phyloP scores from a whole-genome alignment of 345 rosid genomes.

The Kandelia obovata region DNA sequence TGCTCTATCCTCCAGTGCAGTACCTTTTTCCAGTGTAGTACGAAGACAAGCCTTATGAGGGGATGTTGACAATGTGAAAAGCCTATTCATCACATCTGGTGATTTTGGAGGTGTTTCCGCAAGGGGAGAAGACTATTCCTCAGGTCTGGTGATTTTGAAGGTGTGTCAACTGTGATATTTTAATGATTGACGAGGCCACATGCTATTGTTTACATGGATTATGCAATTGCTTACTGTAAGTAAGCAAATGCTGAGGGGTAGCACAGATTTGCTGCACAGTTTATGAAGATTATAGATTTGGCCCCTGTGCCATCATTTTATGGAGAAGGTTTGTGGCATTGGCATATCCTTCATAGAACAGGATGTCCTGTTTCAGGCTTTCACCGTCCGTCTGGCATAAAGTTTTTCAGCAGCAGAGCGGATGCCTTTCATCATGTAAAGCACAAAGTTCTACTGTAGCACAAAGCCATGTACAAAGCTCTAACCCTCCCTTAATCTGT shows the following conservation, averaged over 20 bases:
- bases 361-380: constrained; percentile 17
- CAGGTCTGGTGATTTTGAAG: constrained; percentile 19
- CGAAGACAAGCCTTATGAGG: constrained; percentile 16
- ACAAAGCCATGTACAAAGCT: constrained; percentile 44
- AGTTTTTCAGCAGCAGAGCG: constrained; percentile 31
- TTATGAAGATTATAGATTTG: constrained; percentile 12
- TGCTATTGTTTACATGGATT: background rate
- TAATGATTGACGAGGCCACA: too few species aligned
- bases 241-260: constrained; percentile 5
- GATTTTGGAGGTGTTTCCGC: constrained; percentile 13
- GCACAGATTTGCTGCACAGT: constrained; percentile 7
- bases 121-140: constrained; percentile 11
- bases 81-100: constrained; percentile 17
- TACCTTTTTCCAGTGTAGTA: background rate
- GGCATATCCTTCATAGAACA: constrained; percentile 8
- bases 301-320: constrained; percentile 11
- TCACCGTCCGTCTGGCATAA: constrained; percentile 24
- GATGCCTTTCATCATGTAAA: constrained; percentile 28
- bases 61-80: constrained; percentile 6
- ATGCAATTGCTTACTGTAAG: background rate
- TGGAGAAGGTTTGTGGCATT: constrained; percentile 22
- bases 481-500: constrained; percentile 36
- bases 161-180: background rate
- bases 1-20: constrained; percentile 12
- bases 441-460: constrained; percentile 36